Evolutionary conservation across 202 grass and related monocot species (phyloP).

Genomic region (Schoenoplectus tabernaemontani): DNA sequence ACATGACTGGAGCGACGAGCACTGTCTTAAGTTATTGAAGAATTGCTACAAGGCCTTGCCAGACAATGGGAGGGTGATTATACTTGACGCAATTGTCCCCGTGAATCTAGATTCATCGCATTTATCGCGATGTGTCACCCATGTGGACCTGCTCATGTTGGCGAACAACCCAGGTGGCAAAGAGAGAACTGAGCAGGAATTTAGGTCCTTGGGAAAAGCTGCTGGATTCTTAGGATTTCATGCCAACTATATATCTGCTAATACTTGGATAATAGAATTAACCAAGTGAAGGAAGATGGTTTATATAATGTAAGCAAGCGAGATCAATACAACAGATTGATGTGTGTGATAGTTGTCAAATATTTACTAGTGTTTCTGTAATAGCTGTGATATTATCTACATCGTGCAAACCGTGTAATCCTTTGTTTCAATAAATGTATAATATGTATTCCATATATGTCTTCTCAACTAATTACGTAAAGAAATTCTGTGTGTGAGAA

Average conservation of each 20-base stretch:
- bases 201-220: slow-evolving; percentile 31
- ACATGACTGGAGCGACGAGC: slow-evolving; percentile 70
- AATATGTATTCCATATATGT: no score
- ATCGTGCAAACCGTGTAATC: no score
- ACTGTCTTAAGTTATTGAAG: slow-evolving; percentile 46
- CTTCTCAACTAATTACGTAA: no score
- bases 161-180: slow-evolving; percentile 62
- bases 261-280: slow-evolving; percentile 56
- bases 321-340: neutral
- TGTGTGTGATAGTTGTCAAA: no score
- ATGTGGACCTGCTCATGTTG: slow-evolving; percentile 71
- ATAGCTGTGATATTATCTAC: no score
- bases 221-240: slow-evolving; percentile 47
- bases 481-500: no score
- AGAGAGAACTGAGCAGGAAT: slow-evolving; percentile 70
- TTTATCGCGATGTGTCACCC: slow-evolving; percentile 37
- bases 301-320: neutral
- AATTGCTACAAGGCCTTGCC: slow-evolving; percentile 71
- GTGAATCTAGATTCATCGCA: slow-evolving; percentile 26
- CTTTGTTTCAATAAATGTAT: no score
- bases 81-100: slow-evolving; percentile 52
- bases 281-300: slow-evolving; percentile 40
- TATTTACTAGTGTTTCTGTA: no score
- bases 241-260: slow-evolving; percentile 45
- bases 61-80: slow-evolving; percentile 50